Conservation (phyloP, 1,284 basidiomycete genomes). For the Cryptococcus sp. region DNA sequence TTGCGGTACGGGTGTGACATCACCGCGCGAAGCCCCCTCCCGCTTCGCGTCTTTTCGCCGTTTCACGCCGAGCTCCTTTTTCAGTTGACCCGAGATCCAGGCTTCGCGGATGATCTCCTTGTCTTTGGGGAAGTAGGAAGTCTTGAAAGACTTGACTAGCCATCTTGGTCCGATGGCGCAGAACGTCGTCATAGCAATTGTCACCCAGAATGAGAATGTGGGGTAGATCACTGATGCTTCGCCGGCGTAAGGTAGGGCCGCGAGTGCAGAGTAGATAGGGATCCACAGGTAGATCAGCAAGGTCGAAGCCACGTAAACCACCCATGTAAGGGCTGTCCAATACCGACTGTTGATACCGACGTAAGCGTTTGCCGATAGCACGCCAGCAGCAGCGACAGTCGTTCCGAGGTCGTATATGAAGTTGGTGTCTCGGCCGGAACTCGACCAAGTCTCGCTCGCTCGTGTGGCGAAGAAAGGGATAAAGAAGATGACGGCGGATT, state of each 20-base stretch:
- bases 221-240: slow-evolving; percentile 75
- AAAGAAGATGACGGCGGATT: slow-evolving; percentile 87
- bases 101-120: slow-evolving; percentile 80
- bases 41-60: slow-evolving; percentile 15
- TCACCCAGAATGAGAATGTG: slow-evolving; percentile 78
- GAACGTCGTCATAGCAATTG: slow-evolving; percentile 66
- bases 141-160: slow-evolving; percentile 26
- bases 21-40: not conserved
- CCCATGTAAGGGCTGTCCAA: slow-evolving; percentile 85
- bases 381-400: slow-evolving; percentile 81
- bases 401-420: slow-evolving; percentile 89
- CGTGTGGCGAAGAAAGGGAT: slow-evolving; percentile 80
- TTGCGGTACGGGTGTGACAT: slow-evolving; percentile 2
- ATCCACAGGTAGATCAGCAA: slow-evolving; percentile 81
- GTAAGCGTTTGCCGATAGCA: slow-evolving; percentile 82
- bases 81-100: slow-evolving; percentile 82
- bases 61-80: slow-evolving; percentile 73
- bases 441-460: slow-evolving; percentile 63
- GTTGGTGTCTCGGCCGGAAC: slow-evolving; percentile 73
- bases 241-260: slow-evolving; percentile 67
- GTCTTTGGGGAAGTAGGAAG: slow-evolving; percentile 48
- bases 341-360: slow-evolving; percentile 87
- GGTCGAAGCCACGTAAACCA: slow-evolving; percentile 75
- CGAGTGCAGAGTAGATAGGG: slow-evolving; percentile 76
- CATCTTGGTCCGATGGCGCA: slow-evolving; percentile 66